These are phyloP conservation scores for Glycine tomentella DNA, from an alignment of 306 rosid genomes.

Conservation along the genomic window DNA sequence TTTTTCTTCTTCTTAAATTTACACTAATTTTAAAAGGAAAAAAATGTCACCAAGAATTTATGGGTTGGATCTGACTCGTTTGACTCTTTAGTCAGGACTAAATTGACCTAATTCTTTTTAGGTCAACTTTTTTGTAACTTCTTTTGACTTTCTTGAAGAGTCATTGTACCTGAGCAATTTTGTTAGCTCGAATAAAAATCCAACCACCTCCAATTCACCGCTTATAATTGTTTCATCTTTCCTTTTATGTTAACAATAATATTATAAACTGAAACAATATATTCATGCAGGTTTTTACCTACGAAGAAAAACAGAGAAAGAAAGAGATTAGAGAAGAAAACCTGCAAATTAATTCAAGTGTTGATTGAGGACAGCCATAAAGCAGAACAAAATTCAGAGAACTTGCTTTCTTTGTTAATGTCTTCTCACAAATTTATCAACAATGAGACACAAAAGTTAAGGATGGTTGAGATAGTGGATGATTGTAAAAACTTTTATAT, in stretches of 20 bases:
- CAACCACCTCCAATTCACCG: too few species aligned
- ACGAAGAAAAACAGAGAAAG: conserved; percentile 64
- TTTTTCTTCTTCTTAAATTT: too few species aligned
- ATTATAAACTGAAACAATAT: background rate
- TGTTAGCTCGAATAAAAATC: too few species aligned
- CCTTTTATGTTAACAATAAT: background rate
- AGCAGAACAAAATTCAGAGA: conserved; percentile 38
- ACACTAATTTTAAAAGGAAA: too few species aligned
- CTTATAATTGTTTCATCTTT: background rate
- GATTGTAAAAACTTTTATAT: conserved; percentile 62
- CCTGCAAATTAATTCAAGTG: conserved; percentile 41
- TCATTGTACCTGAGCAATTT: too few species aligned
- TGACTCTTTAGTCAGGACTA: too few species aligned
- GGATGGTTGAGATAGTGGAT: conserved; percentile 53
- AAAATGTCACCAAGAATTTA: too few species aligned
- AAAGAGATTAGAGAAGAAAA: conserved; percentile 56
- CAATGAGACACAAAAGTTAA: conserved; percentile 54
- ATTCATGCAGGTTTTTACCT: conserved; percentile 60
- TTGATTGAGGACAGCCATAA: conserved; percentile 44
- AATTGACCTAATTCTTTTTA: too few species aligned
- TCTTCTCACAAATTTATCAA: conserved; percentile 51
- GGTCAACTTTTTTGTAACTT: too few species aligned
- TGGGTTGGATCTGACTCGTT: too few species aligned
- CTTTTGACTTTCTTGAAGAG: too few species aligned
- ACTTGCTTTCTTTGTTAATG: conserved; percentile 58